phyloP scores from a whole-genome alignment of 164 flowering plant species.

The Buxus sempervirens region DNA sequence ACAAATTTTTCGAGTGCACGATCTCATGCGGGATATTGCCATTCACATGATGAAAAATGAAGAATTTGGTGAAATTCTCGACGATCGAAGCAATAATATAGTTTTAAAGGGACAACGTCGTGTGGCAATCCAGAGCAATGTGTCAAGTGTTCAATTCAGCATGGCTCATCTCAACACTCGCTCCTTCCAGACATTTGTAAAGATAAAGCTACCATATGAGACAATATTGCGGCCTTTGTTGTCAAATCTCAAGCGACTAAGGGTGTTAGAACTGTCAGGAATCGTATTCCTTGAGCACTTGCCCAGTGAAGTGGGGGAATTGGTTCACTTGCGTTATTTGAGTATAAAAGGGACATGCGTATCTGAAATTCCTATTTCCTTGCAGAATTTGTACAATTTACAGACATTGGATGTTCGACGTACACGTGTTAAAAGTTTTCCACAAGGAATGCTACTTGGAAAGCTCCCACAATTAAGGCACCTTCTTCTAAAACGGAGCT shows the following conservation, averaged over 20 bases:
- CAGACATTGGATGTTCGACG: conserved; percentile 16
- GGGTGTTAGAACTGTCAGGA: conserved; percentile 11
- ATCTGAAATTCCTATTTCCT: neutral
- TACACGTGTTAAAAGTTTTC: neutral
- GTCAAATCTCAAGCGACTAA: neutral
- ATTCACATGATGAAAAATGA: neutral
- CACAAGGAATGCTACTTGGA: neutral
- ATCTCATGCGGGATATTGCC: neutral
- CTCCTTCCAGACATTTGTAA: neutral
- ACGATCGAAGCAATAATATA: neutral
- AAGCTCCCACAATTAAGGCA: conserved; percentile 5
- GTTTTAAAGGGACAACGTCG: neutral
- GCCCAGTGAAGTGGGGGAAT: conserved; percentile 11
- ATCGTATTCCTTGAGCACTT: conserved; percentile 4
- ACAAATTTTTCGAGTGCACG: neutral
- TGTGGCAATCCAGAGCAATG: neutral
- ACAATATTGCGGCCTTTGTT: neutral
- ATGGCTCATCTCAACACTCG: neutral
- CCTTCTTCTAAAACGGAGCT: neutral
- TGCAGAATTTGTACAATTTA: conserved; percentile 1
- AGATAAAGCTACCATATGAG: neutral
- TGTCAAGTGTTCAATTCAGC: neutral
- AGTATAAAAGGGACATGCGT: neutral
- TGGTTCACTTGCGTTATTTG: conserved; percentile 17
- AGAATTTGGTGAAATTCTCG: neutral